These are phyloP conservation scores for Trichoderma sp. DNA, from an alignment of 2,329 filamentous ascomycete species.

Conservation along the genomic window DNA sequence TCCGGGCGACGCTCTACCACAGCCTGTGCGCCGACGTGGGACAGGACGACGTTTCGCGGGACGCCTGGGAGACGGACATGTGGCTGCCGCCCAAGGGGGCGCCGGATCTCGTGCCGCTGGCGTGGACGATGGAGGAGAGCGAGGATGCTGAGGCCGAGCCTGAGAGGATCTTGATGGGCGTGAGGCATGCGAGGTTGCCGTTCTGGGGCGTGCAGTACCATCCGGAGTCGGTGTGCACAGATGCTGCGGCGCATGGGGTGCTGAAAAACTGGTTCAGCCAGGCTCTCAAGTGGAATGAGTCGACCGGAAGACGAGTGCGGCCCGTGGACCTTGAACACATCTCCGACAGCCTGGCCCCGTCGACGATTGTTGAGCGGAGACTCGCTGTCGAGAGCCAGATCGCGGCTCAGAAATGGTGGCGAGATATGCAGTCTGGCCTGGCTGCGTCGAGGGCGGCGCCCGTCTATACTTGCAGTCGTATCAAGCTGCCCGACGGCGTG, in stretches of 20 bases:
- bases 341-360: slow-evolving; percentile 34
- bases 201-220: slow-evolving; percentile 92
- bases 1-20: slow-evolving; percentile 79
- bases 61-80: slow-evolving; percentile 43
- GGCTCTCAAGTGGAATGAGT: slow-evolving; percentile 62
- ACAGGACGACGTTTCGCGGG: slow-evolving; percentile 45
- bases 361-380: slow-evolving; percentile 24
- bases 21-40: slow-evolving; percentile 60
- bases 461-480: slow-evolving; percentile 45
- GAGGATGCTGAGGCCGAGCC: slow-evolving; percentile 36
- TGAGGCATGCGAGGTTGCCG: slow-evolving; percentile 67
- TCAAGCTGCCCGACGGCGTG: slow-evolving; percentile 50
- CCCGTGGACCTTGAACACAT: slow-evolving; percentile 12
- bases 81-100: slow-evolving; percentile 45
- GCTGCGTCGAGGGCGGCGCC: slow-evolving; percentile 38
- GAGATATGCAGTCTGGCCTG: slow-evolving; percentile 35
- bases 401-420: slow-evolving; percentile 33
- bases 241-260: slow-evolving; percentile 63
- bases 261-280: slow-evolving; percentile 75
- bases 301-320: slow-evolving; percentile 30
- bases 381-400: slow-evolving; percentile 32
- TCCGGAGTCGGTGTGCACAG: slow-evolving; percentile 85
- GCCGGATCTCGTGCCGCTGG: slow-evolving; percentile 58
- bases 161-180: slow-evolving; percentile 73
- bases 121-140: slow-evolving; percentile 60